Evolutionary conservation across 2,329 filamentous ascomycete species (phyloP), one percentile per base, ranked within the genome.

Genomic region (Amauroascus niger): DNA sequence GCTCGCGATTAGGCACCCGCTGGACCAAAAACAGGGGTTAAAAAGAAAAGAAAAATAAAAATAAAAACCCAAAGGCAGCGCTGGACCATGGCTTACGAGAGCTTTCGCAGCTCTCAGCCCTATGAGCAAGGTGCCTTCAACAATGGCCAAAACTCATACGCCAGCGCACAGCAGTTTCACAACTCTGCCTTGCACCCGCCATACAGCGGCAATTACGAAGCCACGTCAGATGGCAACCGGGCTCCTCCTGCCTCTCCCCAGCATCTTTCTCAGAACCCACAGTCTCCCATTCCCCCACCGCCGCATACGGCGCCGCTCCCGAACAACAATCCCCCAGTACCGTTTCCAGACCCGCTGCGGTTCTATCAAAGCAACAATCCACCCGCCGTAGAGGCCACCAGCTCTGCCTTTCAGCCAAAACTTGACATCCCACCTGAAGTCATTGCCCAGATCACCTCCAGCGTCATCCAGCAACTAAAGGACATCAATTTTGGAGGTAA

Each of bases 391-490:
- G 39, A 52, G 18, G 30, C 18, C 20, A 13, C 50, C 22, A 14
- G 37, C 37, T 20, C 52, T 22, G 26, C 44, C 18, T 49, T 49
- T 30, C 44, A 49, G 20, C 44, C 37, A 32, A 51, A 52, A 28
- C 22, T 47, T 37, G 48, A 54, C 14, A 37, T 52, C 16, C 50
- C 52, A 5, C 52, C 55, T 9, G 52, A 57, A 24, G 76, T 81
- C 24, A 77, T 81, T 46, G 47, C 55, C 14, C 55, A 55, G 47
- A 53, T 57, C 30, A 54, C 55, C 16, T 44, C 52, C 14, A 53
- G 45, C 35, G 52, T 57, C 11, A 49, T 52, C 11, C 78, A 80
- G 64, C 77, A 82, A 55, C 71, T 81, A 59, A 80, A 77, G 60
- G 70, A 68, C 39, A 68, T 73, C 46, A 71, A 71, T 44, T 56